phyloP scores from a whole-genome alignment of 352 stramenopile genomes.

The Phytophthora macrochlamydospora region DNA sequence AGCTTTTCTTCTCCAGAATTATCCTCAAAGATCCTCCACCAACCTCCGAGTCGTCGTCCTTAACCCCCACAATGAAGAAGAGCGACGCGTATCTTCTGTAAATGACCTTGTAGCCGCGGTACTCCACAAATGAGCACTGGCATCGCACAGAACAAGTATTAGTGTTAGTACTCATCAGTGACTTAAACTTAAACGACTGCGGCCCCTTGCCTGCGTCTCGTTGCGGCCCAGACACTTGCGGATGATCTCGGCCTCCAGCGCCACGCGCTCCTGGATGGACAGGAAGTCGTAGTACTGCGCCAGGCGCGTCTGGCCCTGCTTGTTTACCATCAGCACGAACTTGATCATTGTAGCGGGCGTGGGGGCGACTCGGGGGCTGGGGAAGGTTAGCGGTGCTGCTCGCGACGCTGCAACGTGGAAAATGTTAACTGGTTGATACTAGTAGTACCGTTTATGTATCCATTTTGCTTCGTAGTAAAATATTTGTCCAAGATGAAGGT shows the following conservation, averaged over 20 bases:
- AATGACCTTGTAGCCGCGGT: slow-evolving; percentile 98
- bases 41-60: slow-evolving; percentile 93
- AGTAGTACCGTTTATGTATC: no score
- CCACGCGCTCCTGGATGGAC: slow-evolving; percentile 97
- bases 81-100: slow-evolving; percentile 99
- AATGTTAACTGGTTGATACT: no score
- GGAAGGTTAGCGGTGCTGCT: no score
- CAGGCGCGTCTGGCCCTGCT: slow-evolving; percentile 99
- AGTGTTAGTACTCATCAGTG: background rate
- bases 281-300: slow-evolving; percentile 99
- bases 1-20: background rate
- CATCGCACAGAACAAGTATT: slow-evolving; percentile 15
- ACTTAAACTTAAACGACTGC: background rate
- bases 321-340: slow-evolving; percentile 98
- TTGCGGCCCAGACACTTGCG: slow-evolving; percentile 98
- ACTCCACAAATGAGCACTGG: slow-evolving; percentile 99
- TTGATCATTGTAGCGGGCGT: slow-evolving; percentile 85
- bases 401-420: no score
- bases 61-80: slow-evolving; percentile 99
- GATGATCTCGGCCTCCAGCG: slow-evolving; percentile 99
- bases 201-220: slow-evolving; percentile 88
- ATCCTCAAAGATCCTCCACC: background rate
- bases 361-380: background rate
- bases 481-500: slow-evolving; percentile 64
- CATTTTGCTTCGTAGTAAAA: no score